Evolutionary conservation across 257 asterid genomes (phyloP), one percentile per base, ranked within the genome.

Genomic region (Penstemon eatonii): DNA sequence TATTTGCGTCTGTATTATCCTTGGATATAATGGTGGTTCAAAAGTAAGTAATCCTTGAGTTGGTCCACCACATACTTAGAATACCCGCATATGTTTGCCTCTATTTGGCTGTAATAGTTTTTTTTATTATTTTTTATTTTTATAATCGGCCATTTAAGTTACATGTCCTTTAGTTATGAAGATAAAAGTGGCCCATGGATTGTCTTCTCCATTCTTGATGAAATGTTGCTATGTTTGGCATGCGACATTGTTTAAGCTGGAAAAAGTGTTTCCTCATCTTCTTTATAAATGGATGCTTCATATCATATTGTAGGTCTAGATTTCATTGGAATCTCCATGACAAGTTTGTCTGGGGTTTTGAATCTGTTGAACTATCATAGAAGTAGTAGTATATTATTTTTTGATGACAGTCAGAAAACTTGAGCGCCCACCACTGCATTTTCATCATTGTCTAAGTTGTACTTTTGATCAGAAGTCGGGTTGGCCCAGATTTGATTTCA

Each of bases 261-360:
- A 13, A 3, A 51, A 53, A 19, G 58, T 13, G 4, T 53, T 25
- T 25, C 2, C 33, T 25, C 33, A 25, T 25, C 38, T 15, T 40
- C 46, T 69, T 38, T 52, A 46, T 47, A 25, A 59, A n/a, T 69
- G 38, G 61, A 36, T 50, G 15, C 51, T 69, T 51, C 74, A 58
- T 47, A 33, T 13, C 42, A 40, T 53, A n/a, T n/a, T 6, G 25
- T 40, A 5, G 33, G 45, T 37, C 36, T 40, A 4, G 19, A 19
- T 15, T 40, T 36, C 40, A 25, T 55, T 53, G 18, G 6, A 56
- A 55, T 33, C 25, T 18, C 64, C 54, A 45, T n/a, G 36, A 12
- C 46, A 25, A 33, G 46, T 36, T 67, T 33, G 55, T 58, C 39
- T 46, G 41, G 25, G 57, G 54, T 44, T 56, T 55, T n/a, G n/a